Conservation (phyloP, 345 rosid genomes). For the Corymbia maculata region DNA sequence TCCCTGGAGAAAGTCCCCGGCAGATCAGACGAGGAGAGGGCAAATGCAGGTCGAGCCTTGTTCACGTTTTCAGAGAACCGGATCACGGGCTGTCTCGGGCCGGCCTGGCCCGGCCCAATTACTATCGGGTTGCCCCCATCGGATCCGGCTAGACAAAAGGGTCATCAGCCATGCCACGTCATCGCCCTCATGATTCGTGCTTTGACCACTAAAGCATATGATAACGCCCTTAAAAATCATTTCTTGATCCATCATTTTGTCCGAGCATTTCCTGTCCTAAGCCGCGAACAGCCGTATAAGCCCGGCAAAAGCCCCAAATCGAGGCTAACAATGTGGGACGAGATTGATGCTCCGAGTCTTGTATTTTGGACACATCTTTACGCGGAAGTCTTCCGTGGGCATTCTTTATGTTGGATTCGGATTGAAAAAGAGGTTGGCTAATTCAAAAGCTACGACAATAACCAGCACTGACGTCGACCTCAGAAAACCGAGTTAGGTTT, state of each 20-base stretch:
- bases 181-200: background rate
- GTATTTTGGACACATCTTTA: background rate
- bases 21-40: background rate
- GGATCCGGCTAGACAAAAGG: background rate
- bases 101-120: background rate
- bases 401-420: background rate
- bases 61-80: background rate
- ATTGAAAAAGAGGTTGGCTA: background rate
- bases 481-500: background rate
- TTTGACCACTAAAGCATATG: background rate
- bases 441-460: background rate
- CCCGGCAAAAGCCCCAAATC: constrained; percentile 11
- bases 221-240: constrained; percentile 5
- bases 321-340: constrained; percentile 2
- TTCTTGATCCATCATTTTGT: constrained; percentile 39
- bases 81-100: background rate
- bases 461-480: background rate
- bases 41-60: background rate
- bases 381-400: background rate
- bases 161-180: background rate
- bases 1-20: background rate
- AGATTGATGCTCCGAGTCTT: background rate
- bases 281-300: background rate
- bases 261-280: constrained; percentile 3
- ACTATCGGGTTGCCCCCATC: background rate